These are phyloP conservation scores for Gracilaria domingensis DNA, from an alignment of 23 red algal species.

Conservation along the genomic window DNA sequence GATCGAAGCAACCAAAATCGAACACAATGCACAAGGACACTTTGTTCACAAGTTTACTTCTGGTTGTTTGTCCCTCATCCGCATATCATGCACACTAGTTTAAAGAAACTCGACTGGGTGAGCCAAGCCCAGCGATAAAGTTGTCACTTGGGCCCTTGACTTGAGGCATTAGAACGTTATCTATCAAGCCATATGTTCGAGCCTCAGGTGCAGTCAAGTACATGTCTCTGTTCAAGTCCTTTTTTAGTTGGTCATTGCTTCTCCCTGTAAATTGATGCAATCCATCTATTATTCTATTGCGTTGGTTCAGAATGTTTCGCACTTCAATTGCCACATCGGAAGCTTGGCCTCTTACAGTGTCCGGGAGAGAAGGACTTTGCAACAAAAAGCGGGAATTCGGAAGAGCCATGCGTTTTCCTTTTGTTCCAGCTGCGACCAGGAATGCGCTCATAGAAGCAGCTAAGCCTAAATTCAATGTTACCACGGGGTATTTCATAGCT, in stretches of 20 bases:
- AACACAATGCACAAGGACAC: background rate
- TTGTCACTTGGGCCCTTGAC: conserved; percentile 77
- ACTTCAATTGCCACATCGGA: conserved; percentile 93
- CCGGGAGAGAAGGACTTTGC: conserved; percentile 84
- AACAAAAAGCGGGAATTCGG: conserved; percentile 96
- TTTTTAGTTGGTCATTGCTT: conserved; percentile 66
- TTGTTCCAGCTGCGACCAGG: conserved; percentile 87
- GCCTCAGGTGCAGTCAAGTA: conserved; percentile 98
- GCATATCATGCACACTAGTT: background rate
- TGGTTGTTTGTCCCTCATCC: background rate
- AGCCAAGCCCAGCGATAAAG: conserved; percentile 69
- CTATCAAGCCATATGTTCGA: conserved; percentile 94
- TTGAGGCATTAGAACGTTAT: conserved; percentile 85
- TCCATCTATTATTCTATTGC: conserved; percentile 80
- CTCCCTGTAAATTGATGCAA: conserved; percentile 84
- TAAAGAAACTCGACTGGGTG: conserved; percentile 1
- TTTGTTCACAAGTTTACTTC: background rate
- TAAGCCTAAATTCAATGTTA: conserved; percentile 95
- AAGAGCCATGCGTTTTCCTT: conserved; percentile 90
- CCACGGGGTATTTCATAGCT: conserved; percentile 87
- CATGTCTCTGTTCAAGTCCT: conserved; percentile 88
- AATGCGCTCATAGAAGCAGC: conserved; percentile 97
- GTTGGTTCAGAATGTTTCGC: conserved; percentile 81
- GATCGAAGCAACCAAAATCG: background rate
- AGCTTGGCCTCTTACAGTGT: conserved; percentile 85